Evolutionary conservation across 2,329 filamentous ascomycete genomes (phyloP).

Genomic region (Aspergillus persii): DNA sequence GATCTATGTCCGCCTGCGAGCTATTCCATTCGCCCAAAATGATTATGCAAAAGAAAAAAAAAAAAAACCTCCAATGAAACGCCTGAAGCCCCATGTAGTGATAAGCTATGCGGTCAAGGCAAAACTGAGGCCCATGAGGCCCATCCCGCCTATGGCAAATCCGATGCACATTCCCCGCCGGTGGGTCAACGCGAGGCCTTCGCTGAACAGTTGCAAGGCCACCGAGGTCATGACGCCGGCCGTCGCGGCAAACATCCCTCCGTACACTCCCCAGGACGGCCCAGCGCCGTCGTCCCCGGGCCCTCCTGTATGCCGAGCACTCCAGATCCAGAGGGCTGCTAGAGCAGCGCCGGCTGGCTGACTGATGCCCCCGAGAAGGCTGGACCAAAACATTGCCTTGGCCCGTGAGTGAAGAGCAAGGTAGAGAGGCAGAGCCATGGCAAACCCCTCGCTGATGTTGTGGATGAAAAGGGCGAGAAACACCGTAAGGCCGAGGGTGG

Average conservation of each 20-base stretch:
- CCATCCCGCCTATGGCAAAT: conserved; percentile 63
- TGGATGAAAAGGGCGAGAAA: conserved; percentile 97
- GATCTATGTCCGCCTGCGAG: background rate
- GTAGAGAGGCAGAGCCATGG: conserved; percentile 87
- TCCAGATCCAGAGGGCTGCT: conserved; percentile 81
- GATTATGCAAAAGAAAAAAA: background rate
- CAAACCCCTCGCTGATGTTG: conserved; percentile 97
- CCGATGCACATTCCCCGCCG: conserved; percentile 37
- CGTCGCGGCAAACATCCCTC: conserved; percentile 77
- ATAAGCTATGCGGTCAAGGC: conserved; percentile 66
- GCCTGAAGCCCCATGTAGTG: background rate
- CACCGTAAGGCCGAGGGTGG: conserved; percentile 80
- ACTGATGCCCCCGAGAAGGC: conserved; percentile 77
- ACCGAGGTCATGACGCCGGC: conserved; percentile 96
- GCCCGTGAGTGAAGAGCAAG: conserved; percentile 79
- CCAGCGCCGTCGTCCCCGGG: conserved; percentile 22
- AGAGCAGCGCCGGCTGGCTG: conserved; percentile 84
- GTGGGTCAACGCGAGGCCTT: conserved; percentile 73
- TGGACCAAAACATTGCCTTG: conserved; percentile 81
- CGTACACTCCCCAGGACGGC: conserved; percentile 55
- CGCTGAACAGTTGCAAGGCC: conserved; percentile 81
- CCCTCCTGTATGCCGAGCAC: conserved; percentile 56
- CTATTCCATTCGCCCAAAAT: background rate
- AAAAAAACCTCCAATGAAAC: background rate
- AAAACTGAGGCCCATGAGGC: conserved; percentile 77